phyloP scores from a whole-genome alignment of 208 protist species.

The Herpetomonas tarakana region DNA sequence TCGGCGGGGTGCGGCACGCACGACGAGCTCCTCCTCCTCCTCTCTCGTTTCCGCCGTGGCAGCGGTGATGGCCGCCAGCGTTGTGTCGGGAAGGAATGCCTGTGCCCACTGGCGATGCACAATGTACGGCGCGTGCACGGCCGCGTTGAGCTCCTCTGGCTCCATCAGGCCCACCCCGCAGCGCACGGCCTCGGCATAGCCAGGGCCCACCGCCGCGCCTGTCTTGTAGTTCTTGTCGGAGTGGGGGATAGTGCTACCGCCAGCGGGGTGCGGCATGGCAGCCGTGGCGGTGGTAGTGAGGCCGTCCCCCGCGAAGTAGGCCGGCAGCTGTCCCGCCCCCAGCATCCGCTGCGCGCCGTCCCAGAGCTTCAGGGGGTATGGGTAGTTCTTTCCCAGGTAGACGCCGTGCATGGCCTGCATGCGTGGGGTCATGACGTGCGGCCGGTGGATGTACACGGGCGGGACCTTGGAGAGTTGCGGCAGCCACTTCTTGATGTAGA shows the following conservation, averaged over 20 bases:
- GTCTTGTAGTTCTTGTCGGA: constrained; percentile 16
- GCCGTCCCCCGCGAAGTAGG: constrained; percentile 47
- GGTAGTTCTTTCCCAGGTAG: constrained; percentile 79
- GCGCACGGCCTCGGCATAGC: constrained; percentile 72
- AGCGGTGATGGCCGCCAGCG: constrained; percentile 16
- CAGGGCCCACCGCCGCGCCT: constrained; percentile 31
- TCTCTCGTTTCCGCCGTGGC: constrained; percentile 22
- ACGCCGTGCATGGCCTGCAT: constrained; percentile 90
- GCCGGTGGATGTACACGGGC: constrained; percentile 87
- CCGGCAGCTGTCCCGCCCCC: constrained; percentile 39
- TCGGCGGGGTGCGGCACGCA: constrained; percentile 1
- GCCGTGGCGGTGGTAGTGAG: background rate
- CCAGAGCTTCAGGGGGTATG: constrained; percentile 90
- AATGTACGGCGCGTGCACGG: constrained; percentile 24
- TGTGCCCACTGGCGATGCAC: constrained; percentile 25
- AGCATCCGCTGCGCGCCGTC: constrained; percentile 65
- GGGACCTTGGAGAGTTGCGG: constrained; percentile 83
- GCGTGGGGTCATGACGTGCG: constrained; percentile 75
- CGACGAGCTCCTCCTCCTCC: constrained; percentile 5
- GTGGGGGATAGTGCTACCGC: background rate
- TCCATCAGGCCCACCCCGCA: constrained; percentile 58
- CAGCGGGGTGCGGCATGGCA: background rate
- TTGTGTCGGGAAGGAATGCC: constrained; percentile 29
- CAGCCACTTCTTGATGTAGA: constrained; percentile 90
- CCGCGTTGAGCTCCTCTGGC: constrained; percentile 50